phyloP scores from a whole-genome alignment of 1,284 basidiomycete genomes.

The Wallemia ichthyophaga region DNA sequence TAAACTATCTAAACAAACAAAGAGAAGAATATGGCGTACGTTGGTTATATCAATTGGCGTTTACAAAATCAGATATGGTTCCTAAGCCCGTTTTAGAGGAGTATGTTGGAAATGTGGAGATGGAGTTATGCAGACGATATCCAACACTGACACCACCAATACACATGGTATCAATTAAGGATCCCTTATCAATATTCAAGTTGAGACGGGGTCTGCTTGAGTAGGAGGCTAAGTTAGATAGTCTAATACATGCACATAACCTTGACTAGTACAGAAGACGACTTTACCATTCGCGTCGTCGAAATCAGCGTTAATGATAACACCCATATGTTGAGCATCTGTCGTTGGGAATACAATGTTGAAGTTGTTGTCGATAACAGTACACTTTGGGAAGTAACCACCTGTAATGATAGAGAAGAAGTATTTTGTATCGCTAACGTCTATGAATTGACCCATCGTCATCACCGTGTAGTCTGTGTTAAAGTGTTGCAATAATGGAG shows the following conservation, averaged over 20 bases:
- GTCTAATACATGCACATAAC: neutral
- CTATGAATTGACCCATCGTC: neutral
- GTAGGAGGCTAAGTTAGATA: neutral
- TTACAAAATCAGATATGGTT: neutral
- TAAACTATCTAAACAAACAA: neutral
- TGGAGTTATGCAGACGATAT: neutral
- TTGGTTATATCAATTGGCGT: neutral
- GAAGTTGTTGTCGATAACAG: neutral
- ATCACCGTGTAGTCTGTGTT: no score
- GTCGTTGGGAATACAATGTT: neutral
- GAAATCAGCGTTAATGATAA: neutral
- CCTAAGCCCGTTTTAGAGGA: neutral
- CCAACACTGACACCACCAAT: neutral
- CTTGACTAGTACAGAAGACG: neutral
- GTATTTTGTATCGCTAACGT: neutral
- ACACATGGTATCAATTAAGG: neutral
- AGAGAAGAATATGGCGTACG: neutral
- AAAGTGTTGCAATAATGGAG: no score
- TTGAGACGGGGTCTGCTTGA: neutral
- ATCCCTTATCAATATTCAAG: neutral
- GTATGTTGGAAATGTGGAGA: neutral
- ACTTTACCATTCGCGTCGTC: neutral
- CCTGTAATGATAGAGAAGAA: neutral
- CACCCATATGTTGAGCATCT: neutral
- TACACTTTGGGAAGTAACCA: neutral